Conservation (phyloP, 352 stramenopile species). For the Phytophthora sp. region DNA sequence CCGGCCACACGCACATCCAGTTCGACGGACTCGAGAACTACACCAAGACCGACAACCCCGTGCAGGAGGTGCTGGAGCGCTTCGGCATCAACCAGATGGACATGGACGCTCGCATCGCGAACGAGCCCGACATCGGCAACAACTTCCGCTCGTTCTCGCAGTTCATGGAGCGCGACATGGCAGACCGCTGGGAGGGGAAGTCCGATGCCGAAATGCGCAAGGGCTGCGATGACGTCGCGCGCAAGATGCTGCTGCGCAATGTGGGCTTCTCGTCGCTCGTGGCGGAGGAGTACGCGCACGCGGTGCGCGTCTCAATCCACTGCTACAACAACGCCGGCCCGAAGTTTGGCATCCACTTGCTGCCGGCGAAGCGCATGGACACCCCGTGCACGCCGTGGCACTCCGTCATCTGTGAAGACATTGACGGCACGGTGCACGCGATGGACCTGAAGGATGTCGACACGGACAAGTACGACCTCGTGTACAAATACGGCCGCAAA, state of each 20-base stretch:
- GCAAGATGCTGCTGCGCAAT: constrained; percentile 26
- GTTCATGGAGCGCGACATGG: constrained; percentile 27
- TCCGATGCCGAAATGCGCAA: constrained; percentile 20
- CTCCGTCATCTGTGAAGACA: constrained; percentile 15
- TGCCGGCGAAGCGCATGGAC: constrained; percentile 9
- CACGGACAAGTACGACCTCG: constrained; percentile 27
- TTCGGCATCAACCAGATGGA: constrained; percentile 27
- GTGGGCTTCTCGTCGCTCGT: constrained; percentile 25
- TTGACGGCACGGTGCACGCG: constrained; percentile 9
- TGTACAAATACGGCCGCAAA: constrained; percentile 28
- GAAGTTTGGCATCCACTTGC: constrained; percentile 26
- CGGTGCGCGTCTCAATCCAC: constrained; percentile 24
- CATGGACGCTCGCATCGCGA: constrained; percentile 21
- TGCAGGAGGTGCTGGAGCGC: constrained; percentile 23
- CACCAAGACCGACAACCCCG: constrained; percentile 20
- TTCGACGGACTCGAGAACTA: constrained; percentile 29
- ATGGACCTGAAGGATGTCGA: constrained; percentile 23
- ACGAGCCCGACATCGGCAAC: constrained; percentile 19
- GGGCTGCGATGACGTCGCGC: constrained; percentile 17
- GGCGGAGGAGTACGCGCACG: constrained; percentile 15
- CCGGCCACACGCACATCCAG: constrained; percentile 26
- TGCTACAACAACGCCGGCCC: constrained; percentile 24
- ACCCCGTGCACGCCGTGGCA: constrained; percentile 10
- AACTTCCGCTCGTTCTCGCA: constrained; percentile 28
- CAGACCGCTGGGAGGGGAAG: constrained; percentile 15